Evolutionary conservation across 2,329 filamentous ascomycete species (phyloP), one percentile per base, ranked within the genome.

Genomic region (Cordyceps tenuipes): DNA sequence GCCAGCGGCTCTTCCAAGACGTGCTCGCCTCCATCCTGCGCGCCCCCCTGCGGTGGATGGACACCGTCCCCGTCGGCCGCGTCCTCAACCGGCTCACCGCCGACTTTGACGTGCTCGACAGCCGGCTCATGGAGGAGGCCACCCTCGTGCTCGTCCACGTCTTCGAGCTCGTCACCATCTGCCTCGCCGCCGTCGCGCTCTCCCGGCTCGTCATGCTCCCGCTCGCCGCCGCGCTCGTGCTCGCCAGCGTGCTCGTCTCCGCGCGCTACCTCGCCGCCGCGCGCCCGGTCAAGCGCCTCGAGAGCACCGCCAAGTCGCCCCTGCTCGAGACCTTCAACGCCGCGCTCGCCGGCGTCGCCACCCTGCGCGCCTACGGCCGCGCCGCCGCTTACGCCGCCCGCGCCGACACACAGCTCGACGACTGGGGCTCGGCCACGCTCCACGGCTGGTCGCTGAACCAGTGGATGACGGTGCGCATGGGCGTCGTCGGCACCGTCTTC

Each of bases 311-410:
- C 60, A 91, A 91, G 71, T 89, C 86, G 0, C 90, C 90, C 0
- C 84, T 93, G 0, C 91, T 91, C 65, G 89, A 92, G 70, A 85
- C 90, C 62, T 92, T 92, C 66, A 86, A 86, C 9, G 85, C 87
- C 1, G 83, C 87, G 0, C 79, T 93, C 9, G 81, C 82, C 0
- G 90, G 90, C 6, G 82, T 94, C n/a, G 78, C 83, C 1, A 92
- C 89, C 0, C 90, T 94, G 54, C 83, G 90, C 12, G 87, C 87
- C 0, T 93, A 89, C 65, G 83, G 84, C 63, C 90, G 90, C 74
- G 75, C 79, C 0, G 77, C 83, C 21, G 78, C 79, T 0, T 93
- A 91, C 64, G 76, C 89, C 47, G 77, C 85, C 10, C 80, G 83
- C 58, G 91, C 93, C 85, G 86, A 86, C 68, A 69, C 71, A 49